A percentile compares a stretch with the other conserved stretches of the same genome.
These are phyloP conservation scores for Chalara sp. DNA, from an alignment of 2,329 filamentous ascomycete species.

Conservation along the genomic window DNA sequence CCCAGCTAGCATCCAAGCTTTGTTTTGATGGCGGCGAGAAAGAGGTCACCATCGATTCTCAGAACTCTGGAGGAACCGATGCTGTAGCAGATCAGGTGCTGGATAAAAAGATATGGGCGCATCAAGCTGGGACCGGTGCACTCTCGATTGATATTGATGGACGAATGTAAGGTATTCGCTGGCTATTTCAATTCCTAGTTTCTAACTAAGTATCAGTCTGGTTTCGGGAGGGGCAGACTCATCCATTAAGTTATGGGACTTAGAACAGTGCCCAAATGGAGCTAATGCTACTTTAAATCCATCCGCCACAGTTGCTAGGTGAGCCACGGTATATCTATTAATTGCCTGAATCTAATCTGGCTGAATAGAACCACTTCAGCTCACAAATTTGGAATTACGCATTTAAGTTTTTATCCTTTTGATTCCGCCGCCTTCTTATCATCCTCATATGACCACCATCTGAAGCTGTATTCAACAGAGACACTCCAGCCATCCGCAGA, in stretches of 20 bases:
- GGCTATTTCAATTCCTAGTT: conserved; percentile 4
- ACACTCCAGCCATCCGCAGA: conserved; percentile 53
- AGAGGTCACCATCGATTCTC: conserved; percentile 15
- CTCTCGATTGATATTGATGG: conserved; percentile 81
- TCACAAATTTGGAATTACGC: conserved; percentile 68
- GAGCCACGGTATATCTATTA: not conserved
- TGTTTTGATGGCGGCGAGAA: conserved; percentile 61
- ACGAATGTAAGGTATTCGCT: conserved; percentile 46
- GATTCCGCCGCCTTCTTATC: conserved; percentile 70
- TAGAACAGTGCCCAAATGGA: conserved; percentile 50
- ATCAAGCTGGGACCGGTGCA: conserved; percentile 72
- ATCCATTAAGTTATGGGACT: conserved; percentile 79
- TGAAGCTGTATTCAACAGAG: conserved; percentile 69
- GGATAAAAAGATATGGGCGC: conserved; percentile 45
- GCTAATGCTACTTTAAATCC: conserved; percentile 46
- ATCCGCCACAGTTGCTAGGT: conserved; percentile 42
- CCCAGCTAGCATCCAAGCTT: conserved; percentile 59
- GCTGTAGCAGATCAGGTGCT: conserved; percentile 2
- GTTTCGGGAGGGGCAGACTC: conserved; percentile 82
- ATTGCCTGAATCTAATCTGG: not conserved
- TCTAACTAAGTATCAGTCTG: conserved; percentile 41
- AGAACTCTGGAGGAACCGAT: not conserved
- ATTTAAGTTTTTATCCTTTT: conserved; percentile 72
- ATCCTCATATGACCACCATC: conserved; percentile 68
- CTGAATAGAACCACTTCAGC: conserved; percentile 22